Evolutionary conservation across 108 stramenopile genomes (phyloP).

Genomic region (Nitzschia sp.): DNA sequence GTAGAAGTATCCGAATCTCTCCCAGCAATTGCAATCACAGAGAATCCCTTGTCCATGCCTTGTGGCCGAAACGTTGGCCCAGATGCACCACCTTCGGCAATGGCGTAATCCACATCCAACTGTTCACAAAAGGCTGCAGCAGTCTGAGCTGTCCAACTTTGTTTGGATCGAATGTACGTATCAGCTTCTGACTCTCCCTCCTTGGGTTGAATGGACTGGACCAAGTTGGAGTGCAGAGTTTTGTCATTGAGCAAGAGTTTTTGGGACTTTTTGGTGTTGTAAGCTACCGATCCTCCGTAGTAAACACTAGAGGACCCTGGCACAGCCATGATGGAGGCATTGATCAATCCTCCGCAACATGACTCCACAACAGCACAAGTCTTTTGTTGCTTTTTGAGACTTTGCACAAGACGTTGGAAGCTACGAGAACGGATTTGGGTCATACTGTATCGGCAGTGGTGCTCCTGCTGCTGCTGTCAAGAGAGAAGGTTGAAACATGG

Average conservation of each 20-base stretch:
- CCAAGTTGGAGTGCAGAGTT: conserved; percentile 41
- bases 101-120: conserved; percentile 54
- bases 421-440: background rate
- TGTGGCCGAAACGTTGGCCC: conserved; percentile 80
- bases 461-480: too few relatives aligned
- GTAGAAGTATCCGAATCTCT: conserved; percentile 20
- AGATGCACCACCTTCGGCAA: conserved; percentile 80
- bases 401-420: conserved; percentile 54
- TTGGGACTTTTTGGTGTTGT: conserved; percentile 58
- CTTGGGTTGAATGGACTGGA: background rate
- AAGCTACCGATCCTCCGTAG: conserved; percentile 73
- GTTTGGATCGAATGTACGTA: conserved; percentile 62
- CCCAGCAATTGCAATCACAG: conserved; percentile 68
- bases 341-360: conserved; percentile 75
- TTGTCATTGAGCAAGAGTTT: conserved; percentile 57
- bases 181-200: conserved; percentile 41
- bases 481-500: too few relatives aligned
- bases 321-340: conserved; percentile 61
- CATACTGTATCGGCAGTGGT: background rate
- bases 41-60: conserved; percentile 66
- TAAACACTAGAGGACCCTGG: conserved; percentile 72
- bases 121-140: conserved; percentile 62
- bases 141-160: conserved; percentile 61
- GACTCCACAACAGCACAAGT: conserved; percentile 73
- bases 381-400: conserved; percentile 50